phyloP scores from a whole-genome alignment of 1,139 yeast species.

The Saccharomyces pastorianus region DNA sequence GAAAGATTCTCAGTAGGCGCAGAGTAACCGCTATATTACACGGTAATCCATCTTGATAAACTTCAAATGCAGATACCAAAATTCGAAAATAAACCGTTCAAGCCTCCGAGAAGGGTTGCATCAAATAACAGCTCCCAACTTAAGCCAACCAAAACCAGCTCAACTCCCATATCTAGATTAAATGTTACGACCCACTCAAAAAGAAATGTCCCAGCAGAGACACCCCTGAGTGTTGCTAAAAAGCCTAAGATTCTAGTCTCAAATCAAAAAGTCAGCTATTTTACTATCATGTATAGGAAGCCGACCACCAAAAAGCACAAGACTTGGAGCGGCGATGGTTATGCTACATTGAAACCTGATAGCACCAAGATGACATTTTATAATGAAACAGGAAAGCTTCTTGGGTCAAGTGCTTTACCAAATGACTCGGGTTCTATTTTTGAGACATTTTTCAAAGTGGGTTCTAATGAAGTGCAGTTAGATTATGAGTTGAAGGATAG shows the following conservation, averaged over 20 bases:
- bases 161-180: not conserved
- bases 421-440: slow-evolving; percentile 25
- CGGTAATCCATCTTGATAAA: not conserved
- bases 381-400: slow-evolving; percentile 27
- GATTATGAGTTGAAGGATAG: slow-evolving; percentile 36
- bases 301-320: slow-evolving; percentile 69
- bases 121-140: not conserved
- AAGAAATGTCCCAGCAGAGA: not conserved
- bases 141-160: not conserved
- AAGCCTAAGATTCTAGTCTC: slow-evolving; percentile 4
- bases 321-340: slow-evolving; percentile 94
- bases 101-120: slow-evolving; percentile 26
- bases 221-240: not conserved
- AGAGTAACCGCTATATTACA: not conserved
- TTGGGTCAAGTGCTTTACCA: slow-evolving; percentile 20
- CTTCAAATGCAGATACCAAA: slow-evolving; percentile 1
- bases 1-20: not conserved
- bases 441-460: slow-evolving; percentile 42
- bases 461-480: slow-evolving; percentile 48
- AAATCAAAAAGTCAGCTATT: slow-evolving; percentile 15
- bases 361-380: slow-evolving; percentile 20
- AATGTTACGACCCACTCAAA: not conserved
- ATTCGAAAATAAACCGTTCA: slow-evolving; percentile 32
- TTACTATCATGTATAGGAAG: slow-evolving; percentile 59
- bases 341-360: slow-evolving; percentile 31